Evolutionary conservation across 306 rosid species (phyloP), one percentile per base, ranked within the genome.

Genomic region (Albizia julibrissin): DNA sequence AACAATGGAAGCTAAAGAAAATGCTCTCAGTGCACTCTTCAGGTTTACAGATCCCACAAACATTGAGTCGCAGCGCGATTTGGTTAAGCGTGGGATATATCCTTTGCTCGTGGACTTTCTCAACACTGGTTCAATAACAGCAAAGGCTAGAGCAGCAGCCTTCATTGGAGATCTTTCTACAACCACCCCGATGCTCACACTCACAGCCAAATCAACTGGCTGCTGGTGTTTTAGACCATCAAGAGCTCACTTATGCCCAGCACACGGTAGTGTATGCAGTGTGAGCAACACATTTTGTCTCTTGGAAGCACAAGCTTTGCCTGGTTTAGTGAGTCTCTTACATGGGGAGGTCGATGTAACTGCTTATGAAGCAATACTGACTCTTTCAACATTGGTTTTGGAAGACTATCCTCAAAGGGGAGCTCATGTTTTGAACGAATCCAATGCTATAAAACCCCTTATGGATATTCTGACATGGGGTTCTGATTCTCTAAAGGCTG

Each of bases 111-210:
- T 91, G 13, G 33, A 86, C 71, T 85, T 89, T 78, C 93, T 93
- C 74, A 72, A 56, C 29, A 85, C 80, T 0, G 91, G 88, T 68
- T 90, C 98, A 40, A 56, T 83, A 81, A 83, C 93, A 21, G 97
- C 97, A 65, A 93, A 88, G 91, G 97, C 98, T 73, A 88, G 93
- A 83, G 98, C 97, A 33, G 98, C 98, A 69, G 97, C 93, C 65
- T 89, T 93, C 82, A 90, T 93, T 26, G 93, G 94, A 7, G 90
- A 91, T 80, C 97, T 93, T 80, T 93, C 98, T 1, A 75, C 80
- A 50, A 93, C 91, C 86, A 93, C 86, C 49, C 98, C 87, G 19
- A 86, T 24, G 40, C 97, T 91, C 71, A 61, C 91, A 6, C 81
- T 73, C 69, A 54, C 24, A 14, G 74, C 91, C 46, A 84, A 88